These are phyloP conservation scores for Alectoria sarmentosa DNA, from an alignment of 495 filamentous ascomycete genomes.

Conservation along the genomic window DNA sequence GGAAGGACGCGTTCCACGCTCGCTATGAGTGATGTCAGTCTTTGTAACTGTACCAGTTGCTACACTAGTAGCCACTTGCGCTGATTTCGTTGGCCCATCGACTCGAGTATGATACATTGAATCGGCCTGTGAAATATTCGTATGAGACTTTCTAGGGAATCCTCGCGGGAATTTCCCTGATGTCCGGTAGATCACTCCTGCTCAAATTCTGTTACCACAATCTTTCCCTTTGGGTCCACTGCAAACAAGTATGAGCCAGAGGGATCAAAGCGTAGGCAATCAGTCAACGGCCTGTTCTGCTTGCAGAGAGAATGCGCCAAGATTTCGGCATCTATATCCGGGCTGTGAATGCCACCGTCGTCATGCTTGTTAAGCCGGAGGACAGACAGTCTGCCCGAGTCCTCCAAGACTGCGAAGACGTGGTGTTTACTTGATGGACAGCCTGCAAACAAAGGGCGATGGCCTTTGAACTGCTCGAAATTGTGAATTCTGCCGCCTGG, in stretches of 20 bases:
- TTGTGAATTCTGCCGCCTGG: not conserved
- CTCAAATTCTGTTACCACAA: conserved; percentile 12
- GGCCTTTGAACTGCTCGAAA: conserved; percentile 12
- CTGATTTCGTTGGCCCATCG: not conserved
- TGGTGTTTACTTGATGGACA: conserved; percentile 13
- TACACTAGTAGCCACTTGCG: not conserved
- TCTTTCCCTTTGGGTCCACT: conserved; percentile 19
- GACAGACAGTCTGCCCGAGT: conserved; percentile 9
- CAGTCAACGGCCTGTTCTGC: not conserved
- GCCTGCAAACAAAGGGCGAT: conserved; percentile 11
- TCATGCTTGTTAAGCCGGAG: conserved; percentile 9
- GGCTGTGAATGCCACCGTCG: conserved; percentile 14
- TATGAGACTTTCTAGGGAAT: not conserved
- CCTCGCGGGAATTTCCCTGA: not conserved
- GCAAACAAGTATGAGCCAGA: conserved; percentile 18
- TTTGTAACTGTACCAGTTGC: not conserved
- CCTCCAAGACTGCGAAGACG: conserved; percentile 18
- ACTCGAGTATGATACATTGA: not conserved
- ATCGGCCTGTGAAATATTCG: not conserved
- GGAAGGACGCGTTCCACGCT: not conserved
- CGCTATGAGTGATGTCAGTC: not conserved
- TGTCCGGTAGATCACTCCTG: not conserved
- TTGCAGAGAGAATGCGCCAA: not conserved
- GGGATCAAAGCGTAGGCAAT: conserved; percentile 19
- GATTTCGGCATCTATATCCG: conserved; percentile 1